phyloP scores from a whole-genome alignment of 148 eudicot species.

The Rheum nobile region DNA sequence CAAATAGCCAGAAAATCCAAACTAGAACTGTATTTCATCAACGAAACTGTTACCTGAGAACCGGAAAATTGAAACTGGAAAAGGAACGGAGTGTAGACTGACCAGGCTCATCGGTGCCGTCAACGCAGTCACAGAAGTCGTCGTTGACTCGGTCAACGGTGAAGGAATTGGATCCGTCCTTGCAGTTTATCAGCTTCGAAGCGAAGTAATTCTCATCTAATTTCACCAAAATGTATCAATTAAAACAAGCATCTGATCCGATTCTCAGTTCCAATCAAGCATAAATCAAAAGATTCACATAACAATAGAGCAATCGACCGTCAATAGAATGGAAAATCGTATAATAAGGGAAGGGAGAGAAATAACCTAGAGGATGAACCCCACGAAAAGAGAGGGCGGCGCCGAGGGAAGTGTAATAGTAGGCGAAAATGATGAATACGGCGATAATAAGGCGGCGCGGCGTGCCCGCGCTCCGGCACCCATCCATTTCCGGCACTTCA shows the following conservation, averaged over 20 bases:
- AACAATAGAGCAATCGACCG: background rate
- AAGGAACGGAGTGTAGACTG: background rate
- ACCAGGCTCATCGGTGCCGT: slow-evolving; percentile 94
- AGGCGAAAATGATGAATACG: background rate
- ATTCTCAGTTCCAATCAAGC: background rate
- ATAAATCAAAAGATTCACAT: background rate
- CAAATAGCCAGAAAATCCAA: background rate
- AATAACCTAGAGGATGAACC: slow-evolving; percentile 60
- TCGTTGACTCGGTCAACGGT: slow-evolving; percentile 57
- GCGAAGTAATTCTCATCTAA: slow-evolving; percentile 47
- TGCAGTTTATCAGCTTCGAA: slow-evolving; percentile 53
- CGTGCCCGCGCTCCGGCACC: background rate
- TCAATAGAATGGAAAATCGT: background rate
- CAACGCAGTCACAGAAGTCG: slow-evolving; percentile 71
- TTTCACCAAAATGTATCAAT: background rate
- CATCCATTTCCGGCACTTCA: slow-evolving; percentile 5
- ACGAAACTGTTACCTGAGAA: background rate
- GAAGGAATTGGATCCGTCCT: slow-evolving; percentile 53
- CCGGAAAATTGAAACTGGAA: background rate
- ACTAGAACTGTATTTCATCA: background rate
- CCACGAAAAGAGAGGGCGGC: slow-evolving; percentile 31
- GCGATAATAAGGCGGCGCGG: background rate
- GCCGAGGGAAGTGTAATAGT: slow-evolving; percentile 13
- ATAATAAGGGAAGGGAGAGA: background rate
- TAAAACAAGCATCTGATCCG: background rate